Evolutionary conservation across 768 basidiomycete genomes (phyloP).

Genomic region (Psilocybe azurescens): DNA sequence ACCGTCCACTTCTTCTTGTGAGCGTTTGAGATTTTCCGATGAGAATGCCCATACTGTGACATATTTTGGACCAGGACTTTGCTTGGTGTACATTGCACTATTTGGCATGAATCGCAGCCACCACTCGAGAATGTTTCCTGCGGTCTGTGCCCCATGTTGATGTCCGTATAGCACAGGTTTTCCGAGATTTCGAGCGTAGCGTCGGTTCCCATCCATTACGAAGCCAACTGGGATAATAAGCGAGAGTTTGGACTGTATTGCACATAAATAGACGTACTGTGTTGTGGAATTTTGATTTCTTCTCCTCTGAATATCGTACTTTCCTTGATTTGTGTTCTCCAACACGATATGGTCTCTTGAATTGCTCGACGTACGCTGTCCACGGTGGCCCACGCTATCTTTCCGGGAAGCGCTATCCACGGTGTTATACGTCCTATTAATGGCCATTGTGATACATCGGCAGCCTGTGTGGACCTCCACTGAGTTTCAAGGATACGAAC

Average conservation of each 20-base stretch:
- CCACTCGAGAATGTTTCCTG: slow-evolving; percentile 1
- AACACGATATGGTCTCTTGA: neutral
- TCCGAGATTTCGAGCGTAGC: neutral
- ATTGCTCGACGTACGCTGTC: neutral
- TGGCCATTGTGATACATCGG: neutral
- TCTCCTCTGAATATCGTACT: neutral
- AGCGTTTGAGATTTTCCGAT: slow-evolving; percentile 1
- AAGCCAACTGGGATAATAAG: neutral
- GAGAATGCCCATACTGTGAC: slow-evolving; percentile 10
- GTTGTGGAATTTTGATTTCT: neutral
- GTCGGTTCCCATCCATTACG: slow-evolving; percentile 6
- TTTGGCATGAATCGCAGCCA: slow-evolving; percentile 7
- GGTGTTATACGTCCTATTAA: neutral
- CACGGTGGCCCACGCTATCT: neutral
- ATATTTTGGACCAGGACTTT: neutral
- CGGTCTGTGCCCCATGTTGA: slow-evolving; percentile 4
- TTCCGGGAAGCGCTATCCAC: neutral
- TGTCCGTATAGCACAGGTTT: neutral
- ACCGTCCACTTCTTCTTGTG: neutral
- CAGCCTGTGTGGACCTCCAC: neutral
- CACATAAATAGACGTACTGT: neutral
- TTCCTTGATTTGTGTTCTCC: neutral
- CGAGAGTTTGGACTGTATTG: neutral
- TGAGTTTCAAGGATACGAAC: neutral
- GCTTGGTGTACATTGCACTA: neutral